Conservation (phyloP, 805 yeast genomes). For the Dipodascopsis tothii region DNA sequence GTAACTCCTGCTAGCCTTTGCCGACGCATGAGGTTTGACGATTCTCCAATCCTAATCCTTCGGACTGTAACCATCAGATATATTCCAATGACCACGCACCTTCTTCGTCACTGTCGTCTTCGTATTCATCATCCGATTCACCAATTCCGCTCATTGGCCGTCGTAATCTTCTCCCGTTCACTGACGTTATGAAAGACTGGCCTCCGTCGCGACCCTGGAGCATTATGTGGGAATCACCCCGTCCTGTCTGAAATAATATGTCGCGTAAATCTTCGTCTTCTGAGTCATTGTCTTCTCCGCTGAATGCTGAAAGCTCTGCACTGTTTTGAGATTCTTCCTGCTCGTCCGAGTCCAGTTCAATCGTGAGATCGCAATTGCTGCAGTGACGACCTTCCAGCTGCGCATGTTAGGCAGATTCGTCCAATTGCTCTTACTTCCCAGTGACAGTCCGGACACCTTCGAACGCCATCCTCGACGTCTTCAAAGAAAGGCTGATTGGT, state of each 20-base stretch:
- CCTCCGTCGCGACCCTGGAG: too few relatives aligned
- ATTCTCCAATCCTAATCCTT: too few relatives aligned
- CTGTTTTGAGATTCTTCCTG: too few relatives aligned
- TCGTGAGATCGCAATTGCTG: slow-evolving; percentile 1
- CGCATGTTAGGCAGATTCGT: slow-evolving; percentile 38
- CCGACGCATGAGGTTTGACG: too few relatives aligned
- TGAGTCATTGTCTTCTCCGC: not conserved
- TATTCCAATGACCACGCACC: not conserved
- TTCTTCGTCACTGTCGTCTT: slow-evolving; percentile 5
- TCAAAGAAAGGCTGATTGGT: slow-evolving; percentile 36
- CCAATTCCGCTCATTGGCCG: too few relatives aligned
- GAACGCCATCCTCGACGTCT: slow-evolving; percentile 57
- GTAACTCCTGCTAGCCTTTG: too few relatives aligned
- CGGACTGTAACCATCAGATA: not conserved
- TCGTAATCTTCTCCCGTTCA: too few relatives aligned
- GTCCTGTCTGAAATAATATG: too few relatives aligned
- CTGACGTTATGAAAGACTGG: too few relatives aligned
- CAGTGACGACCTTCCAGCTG: slow-evolving; percentile 6
- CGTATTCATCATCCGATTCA: slow-evolving; percentile 7
- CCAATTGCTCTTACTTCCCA: slow-evolving; percentile 46
- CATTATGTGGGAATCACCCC: too few relatives aligned
- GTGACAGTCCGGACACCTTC: slow-evolving; percentile 57
- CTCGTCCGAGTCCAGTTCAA: too few relatives aligned
- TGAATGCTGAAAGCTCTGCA: too few relatives aligned
- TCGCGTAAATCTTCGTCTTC: slow-evolving; percentile 3